Conservation (phyloP, 2,329 filamentous ascomycete species). For the Ophiostoma perfectum region DNA sequence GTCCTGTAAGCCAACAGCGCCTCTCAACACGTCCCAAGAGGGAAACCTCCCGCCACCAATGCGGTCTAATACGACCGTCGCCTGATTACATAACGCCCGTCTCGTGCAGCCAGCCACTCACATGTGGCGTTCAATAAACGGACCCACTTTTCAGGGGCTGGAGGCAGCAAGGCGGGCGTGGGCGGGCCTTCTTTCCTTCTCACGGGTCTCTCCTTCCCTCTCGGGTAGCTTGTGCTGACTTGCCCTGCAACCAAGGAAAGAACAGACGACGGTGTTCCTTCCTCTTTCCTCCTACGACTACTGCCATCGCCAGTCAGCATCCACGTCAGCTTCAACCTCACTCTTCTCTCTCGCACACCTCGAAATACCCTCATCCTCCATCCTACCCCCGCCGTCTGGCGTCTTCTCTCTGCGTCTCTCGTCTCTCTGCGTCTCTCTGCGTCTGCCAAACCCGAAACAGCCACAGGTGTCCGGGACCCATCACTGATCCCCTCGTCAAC, state of each 20-base stretch:
- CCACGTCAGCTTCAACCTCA: constrained; percentile 1
- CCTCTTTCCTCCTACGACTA: not conserved
- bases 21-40: constrained; percentile 1
- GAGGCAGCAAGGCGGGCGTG: constrained; percentile 2
- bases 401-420: not conserved
- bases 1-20: not conserved
- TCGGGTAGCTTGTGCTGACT: not conserved
- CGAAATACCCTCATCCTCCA: not conserved
- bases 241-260: constrained; percentile 8
- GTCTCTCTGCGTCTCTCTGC: not conserved
- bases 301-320: not conserved
- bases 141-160: constrained; percentile 9
- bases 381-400: not conserved
- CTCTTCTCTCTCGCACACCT: not conserved
- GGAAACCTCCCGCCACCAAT: not conserved
- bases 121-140: constrained; percentile 4
- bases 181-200: constrained; percentile 4
- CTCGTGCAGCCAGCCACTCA: constrained; percentile 7
- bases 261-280: constrained; percentile 6
- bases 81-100: not conserved
- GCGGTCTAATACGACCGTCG: not conserved
- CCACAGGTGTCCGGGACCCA: constrained; percentile 12
- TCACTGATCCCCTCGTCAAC: constrained; percentile 12
- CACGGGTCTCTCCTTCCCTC: constrained; percentile 10
- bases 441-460: constrained; percentile 1